Evolutionary conservation across 129 eudicot species (phyloP).

Genomic region (Flaveria linearis): DNA sequence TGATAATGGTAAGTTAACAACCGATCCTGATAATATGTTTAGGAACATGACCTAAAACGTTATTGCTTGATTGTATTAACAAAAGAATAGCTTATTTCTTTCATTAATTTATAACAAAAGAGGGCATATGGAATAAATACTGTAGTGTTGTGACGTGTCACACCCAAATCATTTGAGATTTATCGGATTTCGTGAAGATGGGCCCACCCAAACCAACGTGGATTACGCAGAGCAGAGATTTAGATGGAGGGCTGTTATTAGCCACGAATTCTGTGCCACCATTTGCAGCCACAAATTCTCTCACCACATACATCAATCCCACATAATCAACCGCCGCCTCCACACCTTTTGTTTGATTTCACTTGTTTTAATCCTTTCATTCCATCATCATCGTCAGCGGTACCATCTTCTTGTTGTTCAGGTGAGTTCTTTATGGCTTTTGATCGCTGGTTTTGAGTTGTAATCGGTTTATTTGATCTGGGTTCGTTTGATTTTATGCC

Average conservation of each 20-base stretch:
- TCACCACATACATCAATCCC: constrained; percentile 28
- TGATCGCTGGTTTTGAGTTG: neutral
- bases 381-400: neutral
- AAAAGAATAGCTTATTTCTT: neutral
- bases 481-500: too few relatives aligned
- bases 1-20: too few relatives aligned
- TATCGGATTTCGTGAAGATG: neutral
- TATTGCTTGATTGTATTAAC: neutral
- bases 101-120: neutral
- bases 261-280: constrained; percentile 29
- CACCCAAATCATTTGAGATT: neutral
- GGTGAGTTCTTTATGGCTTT: constrained; percentile 4
- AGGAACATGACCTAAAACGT: too few relatives aligned
- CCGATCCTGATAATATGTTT: too few relatives aligned
- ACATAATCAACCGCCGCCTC: constrained; percentile 8
- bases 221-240: constrained; percentile 28
- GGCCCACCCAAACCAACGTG: constrained; percentile 33
- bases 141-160: neutral
- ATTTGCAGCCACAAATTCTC: constrained; percentile 41
- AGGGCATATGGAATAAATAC: neutral
- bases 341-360: constrained; percentile 23
- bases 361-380: constrained; percentile 2
- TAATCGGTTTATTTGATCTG: neutral
- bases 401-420: neutral
- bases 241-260: constrained; percentile 27